These are phyloP conservation scores for Pyrus communis DNA, from an alignment of 306 rosid genomes.

Conservation along the genomic window DNA sequence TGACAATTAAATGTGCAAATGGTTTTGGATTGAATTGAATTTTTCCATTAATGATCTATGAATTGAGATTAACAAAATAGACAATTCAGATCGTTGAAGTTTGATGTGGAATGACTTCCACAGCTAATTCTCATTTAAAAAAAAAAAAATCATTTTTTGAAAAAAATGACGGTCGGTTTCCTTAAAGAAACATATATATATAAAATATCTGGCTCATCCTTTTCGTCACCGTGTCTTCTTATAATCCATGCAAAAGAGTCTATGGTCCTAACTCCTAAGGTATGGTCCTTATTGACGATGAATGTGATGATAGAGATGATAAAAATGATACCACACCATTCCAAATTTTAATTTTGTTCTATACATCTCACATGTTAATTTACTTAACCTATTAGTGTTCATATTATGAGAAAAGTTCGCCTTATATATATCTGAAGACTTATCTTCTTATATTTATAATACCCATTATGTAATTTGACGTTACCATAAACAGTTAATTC, in stretches of 20 bases:
- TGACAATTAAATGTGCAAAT: too few species aligned
- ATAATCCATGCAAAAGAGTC: conserved; percentile 11
- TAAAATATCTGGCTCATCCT: not conserved
- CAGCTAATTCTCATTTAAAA: too few species aligned
- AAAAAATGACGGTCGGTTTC: too few species aligned
- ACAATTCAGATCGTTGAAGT: too few species aligned
- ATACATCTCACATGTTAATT: not conserved
- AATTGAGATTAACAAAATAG: too few species aligned
- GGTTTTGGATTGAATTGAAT: too few species aligned
- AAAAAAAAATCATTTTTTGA: too few species aligned
- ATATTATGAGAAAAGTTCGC: not conserved
- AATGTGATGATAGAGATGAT: not conserved
- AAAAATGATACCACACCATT: not conserved
- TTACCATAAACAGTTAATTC: too few species aligned
- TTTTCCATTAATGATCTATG: too few species aligned
- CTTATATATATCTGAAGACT: not conserved
- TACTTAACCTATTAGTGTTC: not conserved
- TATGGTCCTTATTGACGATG: not conserved
- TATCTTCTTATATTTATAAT: too few species aligned
- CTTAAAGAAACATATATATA: not conserved
- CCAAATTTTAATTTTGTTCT: not conserved
- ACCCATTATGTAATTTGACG: too few species aligned
- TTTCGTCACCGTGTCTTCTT: conserved; percentile 29
- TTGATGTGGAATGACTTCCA: too few species aligned
- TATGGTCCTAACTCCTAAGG: not conserved